Conservation (phyloP, 108 stramenopile genomes). For the Cyclotella atomus region DNA sequence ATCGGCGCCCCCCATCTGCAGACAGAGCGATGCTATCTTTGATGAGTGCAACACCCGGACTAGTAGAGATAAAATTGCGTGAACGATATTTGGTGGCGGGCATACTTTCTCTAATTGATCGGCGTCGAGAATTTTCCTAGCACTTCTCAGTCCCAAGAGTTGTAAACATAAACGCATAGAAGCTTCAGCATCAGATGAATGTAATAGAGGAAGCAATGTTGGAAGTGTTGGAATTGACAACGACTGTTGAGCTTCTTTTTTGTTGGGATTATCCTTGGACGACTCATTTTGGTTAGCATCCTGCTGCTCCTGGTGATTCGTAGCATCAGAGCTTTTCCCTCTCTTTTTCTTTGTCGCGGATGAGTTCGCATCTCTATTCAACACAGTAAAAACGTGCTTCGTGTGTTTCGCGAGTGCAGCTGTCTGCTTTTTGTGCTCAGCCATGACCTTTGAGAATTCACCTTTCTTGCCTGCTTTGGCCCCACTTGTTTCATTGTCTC, state of each 20-base stretch:
- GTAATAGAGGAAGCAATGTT: constrained; percentile 67
- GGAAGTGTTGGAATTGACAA: constrained; percentile 54
- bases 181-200: constrained; percentile 41
- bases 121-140: constrained; percentile 22
- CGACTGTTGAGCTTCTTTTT: constrained; percentile 15
- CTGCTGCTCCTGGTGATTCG: constrained; percentile 37
- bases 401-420: constrained; percentile 44
- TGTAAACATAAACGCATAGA: constrained; percentile 69
- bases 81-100: constrained; percentile 55
- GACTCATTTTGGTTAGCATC: too few species aligned
- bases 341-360: constrained; percentile 37
- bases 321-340: constrained; percentile 18
- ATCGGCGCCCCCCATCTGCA: constrained; percentile 77
- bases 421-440: constrained; percentile 63
- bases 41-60: constrained; percentile 77
- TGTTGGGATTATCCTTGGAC: background rate
- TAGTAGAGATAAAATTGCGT: constrained; percentile 70
- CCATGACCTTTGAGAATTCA: constrained; percentile 55
- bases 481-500: constrained; percentile 31
- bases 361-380: constrained; percentile 37
- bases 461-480: constrained; percentile 28
- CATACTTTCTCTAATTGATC: constrained; percentile 30
- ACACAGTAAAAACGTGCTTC: constrained; percentile 45
- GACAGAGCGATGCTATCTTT: constrained; percentile 60
- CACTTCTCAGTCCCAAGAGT: constrained; percentile 59